Evolutionary conservation across 805 yeast species (phyloP), one percentile per base, ranked within the genome.

Genomic region (Zygosaccharomyces bailii): DNA sequence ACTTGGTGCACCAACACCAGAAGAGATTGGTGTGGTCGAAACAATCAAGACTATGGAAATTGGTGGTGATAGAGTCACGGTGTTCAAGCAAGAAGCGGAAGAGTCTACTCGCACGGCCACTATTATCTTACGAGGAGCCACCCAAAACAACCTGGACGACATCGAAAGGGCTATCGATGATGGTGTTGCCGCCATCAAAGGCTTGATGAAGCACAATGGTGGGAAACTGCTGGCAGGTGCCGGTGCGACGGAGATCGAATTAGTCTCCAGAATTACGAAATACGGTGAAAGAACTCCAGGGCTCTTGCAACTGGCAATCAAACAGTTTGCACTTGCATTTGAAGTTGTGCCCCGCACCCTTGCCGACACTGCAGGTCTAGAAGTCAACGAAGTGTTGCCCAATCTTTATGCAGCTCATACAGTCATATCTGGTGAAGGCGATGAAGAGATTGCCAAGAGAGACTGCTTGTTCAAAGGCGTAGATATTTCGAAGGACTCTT

Each of bases 111-210:
- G 86, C 56, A 93, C 99, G 3, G 82, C 98, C 11, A 93, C 99
- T 6, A 89, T 93, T 57, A 84, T 93, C 38, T 73, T 93, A 43
- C 80, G 99, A 67, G 99, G 99, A 44, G 99, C 99, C 34, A 93
- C 99, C 5, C 91, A 88, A 67, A 90, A 87, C 69, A 80, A 77
- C 63, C 72, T 93, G 63, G 99, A 93, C 61, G 98, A 93, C 64
- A 79, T 93, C 48, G 99, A 93, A 72, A 81, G 99, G 61, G 96
- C 98, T 40, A 87, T 93, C 51, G 98, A 93, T 63, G 99, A 93
- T 60, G 97, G 98, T 61, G 96, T 93, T 38, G 79, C 87, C 48
- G 86, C 95, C 24, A 80, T 91, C 55, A 93, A 93, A 70, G 90
- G 96, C 1, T 74, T 93, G 52, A 76, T 91, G 56, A 85, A 84